Base-by-base conservation (phyloP, 2,329 filamentous ascomycete genomes). In the Aspergillus melleus region DNA sequence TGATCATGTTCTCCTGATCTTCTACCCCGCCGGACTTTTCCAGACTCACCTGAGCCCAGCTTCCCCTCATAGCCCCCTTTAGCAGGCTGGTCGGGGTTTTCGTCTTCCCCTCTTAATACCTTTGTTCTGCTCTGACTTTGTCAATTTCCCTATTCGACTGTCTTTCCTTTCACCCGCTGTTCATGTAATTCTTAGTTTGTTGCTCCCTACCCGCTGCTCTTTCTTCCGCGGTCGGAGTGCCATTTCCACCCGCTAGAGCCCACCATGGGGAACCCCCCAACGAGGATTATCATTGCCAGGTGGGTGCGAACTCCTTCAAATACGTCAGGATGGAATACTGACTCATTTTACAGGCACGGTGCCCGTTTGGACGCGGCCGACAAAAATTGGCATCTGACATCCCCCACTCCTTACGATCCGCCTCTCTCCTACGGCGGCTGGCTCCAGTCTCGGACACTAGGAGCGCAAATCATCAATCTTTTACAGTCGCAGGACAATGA, bases 351-450 rank as follows among this genome's bases (percentile, higher is more conserved):
- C 57, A 88, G 95, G 77, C 95, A 99, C 77, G 95, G 95, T 71
- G 91, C 93, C 69, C 90, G 95, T 67, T 88, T 99, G 59, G 95
- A 99, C 76, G 92, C 92, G 58, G 92, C 93, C 63, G 93, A 99
- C 82, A 92, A 93, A 74, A 87, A 91, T 75, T 99, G 95, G 95
- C 92, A 97, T 76, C 84, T 96, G 57, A 90, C 90, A 30, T 96
- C 95, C 6, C 90, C 93, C 1, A 93, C 92, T 6, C 95, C 95
- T 2, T 99, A 98, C 81, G 94, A 99, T 66, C 91, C 95, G 66
- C 95, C 95, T 53, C 83, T 99, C 59, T 96, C 93, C 2, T 98
- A 97, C 73, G 91, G 91, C 67, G 95, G 95, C 65, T 97, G 95
- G 90, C 86, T 89, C 14, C 95, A 98, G 76, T 89, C 90, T 56